Percentiles rank a stretch among this genome's conserved stretches.
These are phyloP conservation scores for Thermochaetoides thermophila DNA, from an alignment of 495 filamentous ascomycete genomes.

Conservation along the genomic window DNA sequence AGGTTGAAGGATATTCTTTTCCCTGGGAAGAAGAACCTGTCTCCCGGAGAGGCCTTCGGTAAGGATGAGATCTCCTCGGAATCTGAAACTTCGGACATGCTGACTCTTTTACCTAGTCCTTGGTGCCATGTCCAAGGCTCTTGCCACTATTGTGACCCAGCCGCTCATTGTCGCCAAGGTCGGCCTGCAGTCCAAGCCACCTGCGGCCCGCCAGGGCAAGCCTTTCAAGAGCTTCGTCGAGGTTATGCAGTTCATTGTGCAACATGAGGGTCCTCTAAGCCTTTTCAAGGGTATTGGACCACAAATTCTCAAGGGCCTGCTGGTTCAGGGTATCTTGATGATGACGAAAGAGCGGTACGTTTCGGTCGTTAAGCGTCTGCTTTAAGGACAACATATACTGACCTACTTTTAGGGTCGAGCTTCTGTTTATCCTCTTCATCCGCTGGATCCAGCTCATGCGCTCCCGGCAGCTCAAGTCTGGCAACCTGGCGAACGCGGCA, in stretches of 20 bases:
- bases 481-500: constrained; percentile 38
- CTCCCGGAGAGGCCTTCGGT: constrained; percentile 84
- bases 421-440: constrained; percentile 78
- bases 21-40: constrained; percentile 59
- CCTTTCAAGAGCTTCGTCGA: constrained; percentile 90
- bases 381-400: background rate
- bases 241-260: constrained; percentile 83
- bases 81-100: background rate
- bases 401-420: constrained; percentile 74
- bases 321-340: constrained; percentile 95
- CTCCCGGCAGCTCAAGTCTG: constrained; percentile 52
- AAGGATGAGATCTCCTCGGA: constrained; percentile 23
- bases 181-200: constrained; percentile 83
- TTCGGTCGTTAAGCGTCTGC: background rate
- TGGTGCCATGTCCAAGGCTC: constrained; percentile 80
- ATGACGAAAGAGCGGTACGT: constrained; percentile 96
- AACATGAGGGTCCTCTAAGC: constrained; percentile 68
- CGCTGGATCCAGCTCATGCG: constrained; percentile 59
- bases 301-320: constrained; percentile 79
- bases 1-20: constrained; percentile 68
- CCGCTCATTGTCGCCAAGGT: constrained; percentile 98
- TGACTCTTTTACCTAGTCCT: constrained; percentile 43
- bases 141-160: constrained; percentile 88
- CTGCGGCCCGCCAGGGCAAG: constrained; percentile 69
- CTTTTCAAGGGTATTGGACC: constrained; percentile 96